Evolutionary conservation across 1,284 basidiomycete genomes (phyloP).

Genomic region (Cystobasidiaceae sp.): DNA sequence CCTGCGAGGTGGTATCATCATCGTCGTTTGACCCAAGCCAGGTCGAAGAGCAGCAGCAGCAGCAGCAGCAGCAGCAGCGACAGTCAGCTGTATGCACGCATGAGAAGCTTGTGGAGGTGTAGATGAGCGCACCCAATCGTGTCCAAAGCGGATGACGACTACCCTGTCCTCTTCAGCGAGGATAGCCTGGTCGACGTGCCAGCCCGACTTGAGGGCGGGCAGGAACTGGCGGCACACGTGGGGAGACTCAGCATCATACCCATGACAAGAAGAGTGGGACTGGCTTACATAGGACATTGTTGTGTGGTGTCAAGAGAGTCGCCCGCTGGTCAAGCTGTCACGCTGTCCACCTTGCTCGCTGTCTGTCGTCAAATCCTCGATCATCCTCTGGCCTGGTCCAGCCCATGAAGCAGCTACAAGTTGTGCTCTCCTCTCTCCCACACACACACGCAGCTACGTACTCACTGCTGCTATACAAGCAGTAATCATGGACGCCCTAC

Average conservation of each 20-base stretch:
- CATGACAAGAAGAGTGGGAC: background rate
- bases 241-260: background rate
- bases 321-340: too few relatives aligned
- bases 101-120: background rate
- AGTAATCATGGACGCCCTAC: too few relatives aligned
- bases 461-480: too few relatives aligned
- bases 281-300: slow-evolving; percentile 18
- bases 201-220: slow-evolving; percentile 85
- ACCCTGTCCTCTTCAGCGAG: slow-evolving; percentile 95
- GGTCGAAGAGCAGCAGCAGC: background rate
- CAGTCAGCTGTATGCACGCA: background rate
- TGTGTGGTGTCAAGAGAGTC: background rate
- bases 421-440: too few relatives aligned
- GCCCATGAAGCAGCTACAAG: too few relatives aligned
- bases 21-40: background rate
- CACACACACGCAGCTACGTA: too few relatives aligned
- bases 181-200: slow-evolving; percentile 97
- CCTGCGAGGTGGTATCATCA: slow-evolving; percentile 48
- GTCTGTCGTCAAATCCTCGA: too few relatives aligned
- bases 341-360: background rate
- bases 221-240: slow-evolving; percentile 55
- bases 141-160: slow-evolving; percentile 91
- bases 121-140: slow-evolving; percentile 59
- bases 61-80: background rate
- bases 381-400: too few relatives aligned